A percentile compares a stretch with the other conserved stretches of the same genome.
phyloP scores from a whole-genome alignment of 371 early-diverging fungal genomes.

The Mortierella polycephala region DNA sequence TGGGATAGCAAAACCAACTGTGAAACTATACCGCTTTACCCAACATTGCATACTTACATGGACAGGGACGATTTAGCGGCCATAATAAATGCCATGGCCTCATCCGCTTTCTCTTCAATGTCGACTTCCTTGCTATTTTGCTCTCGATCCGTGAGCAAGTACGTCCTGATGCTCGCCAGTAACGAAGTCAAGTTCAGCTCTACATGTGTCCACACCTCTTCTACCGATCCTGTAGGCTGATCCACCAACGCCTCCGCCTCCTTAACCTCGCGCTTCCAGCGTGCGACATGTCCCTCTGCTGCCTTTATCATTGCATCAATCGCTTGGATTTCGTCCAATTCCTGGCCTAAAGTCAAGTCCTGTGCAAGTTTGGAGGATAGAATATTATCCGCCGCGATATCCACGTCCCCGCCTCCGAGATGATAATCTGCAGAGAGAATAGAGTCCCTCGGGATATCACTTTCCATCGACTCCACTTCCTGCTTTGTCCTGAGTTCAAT shows the following conservation, averaged over 20 bases:
- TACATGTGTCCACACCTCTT: conserved; percentile 12
- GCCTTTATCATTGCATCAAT: conserved; percentile 19
- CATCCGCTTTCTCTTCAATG: conserved; percentile 8
- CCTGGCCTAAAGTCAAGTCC: conserved; percentile 2
- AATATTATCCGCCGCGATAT: conserved; percentile 1
- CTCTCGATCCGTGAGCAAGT: conserved; percentile 15
- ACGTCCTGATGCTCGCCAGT: conserved; percentile 5
- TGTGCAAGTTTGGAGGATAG: conserved; percentile 9
- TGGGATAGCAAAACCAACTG: no score
- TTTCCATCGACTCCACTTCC: not conserved
- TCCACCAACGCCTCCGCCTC: conserved; percentile 26
- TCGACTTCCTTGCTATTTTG: not conserved
- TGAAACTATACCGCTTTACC: no score
- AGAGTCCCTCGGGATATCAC: not conserved
- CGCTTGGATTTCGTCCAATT: conserved; percentile 12
- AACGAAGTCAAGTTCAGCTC: conserved; percentile 18
- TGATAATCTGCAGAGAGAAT: conserved; percentile 4
- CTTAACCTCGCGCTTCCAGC: conserved; percentile 24
- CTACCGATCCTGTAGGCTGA: not conserved
- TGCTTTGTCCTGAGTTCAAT: conserved; percentile 17
- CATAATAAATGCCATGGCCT: conserved; percentile 19
- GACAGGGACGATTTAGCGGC: not conserved
- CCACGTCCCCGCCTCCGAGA: not conserved
- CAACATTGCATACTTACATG: conserved; percentile 17
- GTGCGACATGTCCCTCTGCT: conserved; percentile 12